A percentile compares a stretch with the other conserved stretches of the same genome.
phyloP scores from a whole-genome alignment of 768 basidiomycete species.

The Ramaria sp. region DNA sequence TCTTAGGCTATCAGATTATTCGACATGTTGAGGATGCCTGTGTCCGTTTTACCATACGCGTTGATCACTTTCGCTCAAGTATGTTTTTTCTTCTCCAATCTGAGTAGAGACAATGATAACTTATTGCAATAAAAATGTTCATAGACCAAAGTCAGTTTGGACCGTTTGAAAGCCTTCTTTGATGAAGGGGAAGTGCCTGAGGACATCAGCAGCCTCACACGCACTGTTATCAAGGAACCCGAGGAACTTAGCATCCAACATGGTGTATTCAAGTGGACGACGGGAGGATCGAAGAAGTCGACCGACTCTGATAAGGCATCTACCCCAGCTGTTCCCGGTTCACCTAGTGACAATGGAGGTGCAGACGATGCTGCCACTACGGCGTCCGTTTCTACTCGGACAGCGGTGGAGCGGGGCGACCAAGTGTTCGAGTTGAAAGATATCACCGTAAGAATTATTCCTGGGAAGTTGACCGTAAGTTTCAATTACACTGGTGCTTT shows the following conservation, averaged over 20 bases:
- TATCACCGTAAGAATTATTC: constrained; percentile 24
- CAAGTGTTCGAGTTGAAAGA: constrained; percentile 22
- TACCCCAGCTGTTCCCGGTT: neutral
- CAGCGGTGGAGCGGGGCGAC: neutral
- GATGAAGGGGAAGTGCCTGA: constrained; percentile 27
- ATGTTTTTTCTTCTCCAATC: neutral
- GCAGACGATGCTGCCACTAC: neutral
- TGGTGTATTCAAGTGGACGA: constrained; percentile 23
- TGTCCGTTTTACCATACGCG: constrained; percentile 12
- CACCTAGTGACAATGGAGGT: neutral
- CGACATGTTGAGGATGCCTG: constrained; percentile 7
- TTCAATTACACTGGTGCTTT: neutral
- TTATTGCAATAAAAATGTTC: no score
- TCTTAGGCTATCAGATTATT: constrained; percentile 8
- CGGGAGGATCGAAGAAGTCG: constrained; percentile 4
- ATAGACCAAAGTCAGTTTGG: constrained; percentile 22
- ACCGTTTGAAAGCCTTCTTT: constrained; percentile 27
- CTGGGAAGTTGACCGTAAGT: constrained; percentile 21
- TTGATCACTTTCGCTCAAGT: constrained; percentile 3
- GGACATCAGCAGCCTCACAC: constrained; percentile 24
- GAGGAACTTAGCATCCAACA: constrained; percentile 22
- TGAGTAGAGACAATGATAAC: neutral
- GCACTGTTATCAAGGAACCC: constrained; percentile 6
- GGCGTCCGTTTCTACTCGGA: neutral
- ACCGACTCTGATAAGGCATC: neutral